Evolutionary conservation across 805 yeast species (phyloP), one percentile per base, ranked within the genome.

Genomic region (Myxozyma udenii): DNA sequence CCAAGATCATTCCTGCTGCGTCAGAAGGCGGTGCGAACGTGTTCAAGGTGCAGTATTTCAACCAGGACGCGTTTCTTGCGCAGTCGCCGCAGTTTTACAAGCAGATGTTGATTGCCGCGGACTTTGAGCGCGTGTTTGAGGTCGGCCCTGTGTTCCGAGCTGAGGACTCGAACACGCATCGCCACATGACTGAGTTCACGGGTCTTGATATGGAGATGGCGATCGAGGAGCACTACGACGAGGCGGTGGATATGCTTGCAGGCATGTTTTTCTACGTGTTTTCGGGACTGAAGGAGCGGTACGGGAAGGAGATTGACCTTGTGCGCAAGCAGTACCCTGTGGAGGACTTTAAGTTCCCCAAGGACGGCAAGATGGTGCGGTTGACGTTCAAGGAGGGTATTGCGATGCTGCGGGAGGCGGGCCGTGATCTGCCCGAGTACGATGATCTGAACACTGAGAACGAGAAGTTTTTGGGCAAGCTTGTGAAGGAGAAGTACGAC

Each of bases 181-280:
- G 99, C 75, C 99, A 93, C 73, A 84, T 93, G 95, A 93, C 99
- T 51, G 99, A 93, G 74, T 93, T 93, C 71, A 86, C 85, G 57
- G 99, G 99, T 53, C 82, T 95, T 64, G 99, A 93, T 77, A 74
- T 93, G 74, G 99, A 93, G 74, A 89, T 93, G 95, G 87, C 96
- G 9, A 86, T 93, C 67, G 98, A 93, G 75, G 96, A 90, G 74
- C 97, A 93, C 74, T 93, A 93, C 71, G 95, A 93, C 67, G 99
- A 93, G 75, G 95, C 84, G 41, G 62, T 81, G 47, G 83, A 81
- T 59, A 64, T 76, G 7, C 70, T 81, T 61, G 73, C 75, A 49
- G 90, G 84, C 53, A 76, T 93, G 72, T 91, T 93, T 66, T 82
- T 88, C 61, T 90, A 84, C 74, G 87, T 93, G 61, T 93, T 93